These are phyloP conservation scores for Sarocladiaceae sp. DNA, from an alignment of 2,329 filamentous ascomycete genomes.

Conservation along the genomic window DNA sequence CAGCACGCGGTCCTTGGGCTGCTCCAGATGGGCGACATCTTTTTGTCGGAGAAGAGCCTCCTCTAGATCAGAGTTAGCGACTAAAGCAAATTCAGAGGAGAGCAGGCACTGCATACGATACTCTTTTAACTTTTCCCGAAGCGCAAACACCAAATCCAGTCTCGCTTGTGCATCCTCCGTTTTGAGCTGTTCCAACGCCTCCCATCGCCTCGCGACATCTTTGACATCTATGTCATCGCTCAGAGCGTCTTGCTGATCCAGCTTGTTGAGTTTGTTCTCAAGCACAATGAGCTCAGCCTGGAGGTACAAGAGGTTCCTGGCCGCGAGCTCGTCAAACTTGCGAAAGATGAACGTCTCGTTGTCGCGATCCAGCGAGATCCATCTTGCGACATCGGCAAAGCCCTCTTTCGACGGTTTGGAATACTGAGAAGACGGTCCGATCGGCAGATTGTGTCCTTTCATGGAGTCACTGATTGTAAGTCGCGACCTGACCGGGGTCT, in stretches of 20 bases:
- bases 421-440: background rate
- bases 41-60: constrained; percentile 5
- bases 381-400: background rate
- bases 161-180: background rate
- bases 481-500: no score
- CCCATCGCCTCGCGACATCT: background rate
- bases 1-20: background rate
- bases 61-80: background rate
- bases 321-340: constrained; percentile 9
- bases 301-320: constrained; percentile 6
- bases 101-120: background rate
- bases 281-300: constrained; percentile 4
- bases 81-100: background rate
- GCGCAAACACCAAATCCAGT: background rate
- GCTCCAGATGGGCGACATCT: background rate
- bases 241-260: background rate
- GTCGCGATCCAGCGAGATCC: constrained; percentile 8
- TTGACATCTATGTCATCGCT: background rate
- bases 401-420: background rate
- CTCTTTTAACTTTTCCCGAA: constrained; percentile 2
- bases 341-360: constrained; percentile 5
- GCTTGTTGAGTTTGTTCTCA: background rate
- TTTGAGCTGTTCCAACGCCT: background rate
- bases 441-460: background rate
- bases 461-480: no score